Conservation (phyloP, 2,329 filamentous ascomycete species). For the Cladosporium sp. region DNA sequence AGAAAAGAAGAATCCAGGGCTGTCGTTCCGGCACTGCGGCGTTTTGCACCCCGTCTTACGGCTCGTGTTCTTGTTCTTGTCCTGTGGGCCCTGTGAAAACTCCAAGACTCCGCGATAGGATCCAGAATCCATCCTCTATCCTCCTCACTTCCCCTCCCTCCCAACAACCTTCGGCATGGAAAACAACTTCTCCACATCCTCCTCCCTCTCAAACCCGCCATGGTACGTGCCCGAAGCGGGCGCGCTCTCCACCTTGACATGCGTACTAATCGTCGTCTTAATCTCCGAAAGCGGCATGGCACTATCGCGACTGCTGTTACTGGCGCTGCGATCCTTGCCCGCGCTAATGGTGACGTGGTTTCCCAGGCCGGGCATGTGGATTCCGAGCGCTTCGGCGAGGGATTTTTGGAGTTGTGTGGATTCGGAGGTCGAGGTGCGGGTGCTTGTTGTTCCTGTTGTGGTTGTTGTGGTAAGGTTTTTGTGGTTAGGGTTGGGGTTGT, state of each 20-base stretch:
- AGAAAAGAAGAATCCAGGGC: no score
- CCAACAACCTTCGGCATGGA: not conserved
- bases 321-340: not conserved
- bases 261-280: not conserved
- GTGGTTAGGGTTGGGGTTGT: not conserved
- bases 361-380: constrained; percentile 10
- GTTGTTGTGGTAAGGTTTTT: not conserved
- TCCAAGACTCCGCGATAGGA: no score
- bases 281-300: constrained; percentile 1
- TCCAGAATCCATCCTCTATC: no score
- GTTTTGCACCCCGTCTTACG: no score
- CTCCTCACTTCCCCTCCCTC: not conserved
- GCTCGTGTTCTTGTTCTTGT: no score
- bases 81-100: no score
- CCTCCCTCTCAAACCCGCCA: not conserved
- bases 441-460: no score
- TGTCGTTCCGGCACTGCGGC: no score
- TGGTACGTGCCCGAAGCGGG: not conserved
- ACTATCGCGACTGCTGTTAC: constrained; percentile 3
- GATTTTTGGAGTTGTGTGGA: not conserved
- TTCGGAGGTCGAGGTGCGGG: not conserved
- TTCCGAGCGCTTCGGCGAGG: constrained; percentile 3
- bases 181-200: constrained; percentile 7
- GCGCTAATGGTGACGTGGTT: constrained; percentile 9
- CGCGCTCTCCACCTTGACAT: constrained; percentile 1